Evolutionary conservation across 1,284 basidiomycete species (phyloP).

Genomic region (Tilletia setariae): DNA sequence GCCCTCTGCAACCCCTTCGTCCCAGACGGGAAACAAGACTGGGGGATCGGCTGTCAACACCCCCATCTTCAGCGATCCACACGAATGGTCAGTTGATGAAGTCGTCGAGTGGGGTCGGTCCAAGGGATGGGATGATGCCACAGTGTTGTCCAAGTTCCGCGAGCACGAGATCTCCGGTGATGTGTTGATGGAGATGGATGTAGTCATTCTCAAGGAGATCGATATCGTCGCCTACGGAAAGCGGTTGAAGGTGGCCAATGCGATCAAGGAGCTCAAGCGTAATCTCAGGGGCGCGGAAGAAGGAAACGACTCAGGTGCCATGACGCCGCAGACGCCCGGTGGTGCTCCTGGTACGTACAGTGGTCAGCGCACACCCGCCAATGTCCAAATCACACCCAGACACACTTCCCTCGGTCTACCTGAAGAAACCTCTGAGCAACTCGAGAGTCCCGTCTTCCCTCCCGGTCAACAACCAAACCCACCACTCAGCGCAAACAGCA

Average conservation of each 20-base stretch:
- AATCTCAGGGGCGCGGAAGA: conserved; percentile 14
- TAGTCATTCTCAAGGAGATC: conserved; percentile 89
- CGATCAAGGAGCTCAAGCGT: conserved; percentile 76
- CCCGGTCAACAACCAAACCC: not conserved
- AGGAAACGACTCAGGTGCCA: not conserved
- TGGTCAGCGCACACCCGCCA: not conserved
- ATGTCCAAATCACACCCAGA: not conserved
- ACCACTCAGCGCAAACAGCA: not conserved
- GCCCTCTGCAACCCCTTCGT: no score
- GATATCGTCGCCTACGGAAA: conserved; percentile 92
- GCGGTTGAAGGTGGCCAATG: conserved; percentile 85
- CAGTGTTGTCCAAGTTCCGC: conserved; percentile 73
- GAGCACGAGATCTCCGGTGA: conserved; percentile 94
- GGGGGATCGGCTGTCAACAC: no score
- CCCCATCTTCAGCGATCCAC: conserved; percentile 61
- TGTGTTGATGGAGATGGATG: conserved; percentile 88
- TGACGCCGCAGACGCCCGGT: not conserved
- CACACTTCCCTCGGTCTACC: not conserved
- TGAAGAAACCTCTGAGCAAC: not conserved
- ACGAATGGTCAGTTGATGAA: conserved; percentile 81
- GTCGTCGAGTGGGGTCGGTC: conserved; percentile 82
- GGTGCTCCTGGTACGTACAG: not conserved
- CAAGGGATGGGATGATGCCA: conserved; percentile 78
- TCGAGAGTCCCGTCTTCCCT: not conserved
- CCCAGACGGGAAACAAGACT: no score